Evolutionary conservation across 768 basidiomycete species (phyloP).

Genomic region (Tricholoma terreum): DNA sequence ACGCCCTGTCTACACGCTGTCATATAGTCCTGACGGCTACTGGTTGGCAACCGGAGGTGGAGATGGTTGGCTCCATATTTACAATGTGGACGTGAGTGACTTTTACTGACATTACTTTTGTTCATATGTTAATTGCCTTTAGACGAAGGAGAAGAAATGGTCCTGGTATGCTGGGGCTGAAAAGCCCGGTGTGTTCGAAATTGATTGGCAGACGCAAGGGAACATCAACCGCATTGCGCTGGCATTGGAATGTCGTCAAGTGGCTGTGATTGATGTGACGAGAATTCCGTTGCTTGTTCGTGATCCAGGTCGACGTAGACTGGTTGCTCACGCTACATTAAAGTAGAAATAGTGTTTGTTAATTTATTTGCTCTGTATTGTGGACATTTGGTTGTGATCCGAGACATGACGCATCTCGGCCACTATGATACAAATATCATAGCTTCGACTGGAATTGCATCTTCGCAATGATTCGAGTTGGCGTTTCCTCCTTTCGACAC

Average conservation of each 20-base stretch:
- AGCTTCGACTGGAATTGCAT: too few species aligned
- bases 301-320: background rate
- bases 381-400: background rate
- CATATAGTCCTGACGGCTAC: slow-evolving; percentile 72
- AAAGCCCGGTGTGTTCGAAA: slow-evolving; percentile 69
- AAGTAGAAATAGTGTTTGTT: too few species aligned
- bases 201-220: slow-evolving; percentile 62
- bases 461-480: slow-evolving; percentile 11
- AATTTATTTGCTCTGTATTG: too few species aligned
- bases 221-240: slow-evolving; percentile 63
- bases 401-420: too few species aligned
- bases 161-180: slow-evolving; percentile 59
- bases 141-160: slow-evolving; percentile 53
- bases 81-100: slow-evolving; percentile 56
- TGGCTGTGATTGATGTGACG: slow-evolving; percentile 64
- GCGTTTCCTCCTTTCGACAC: slow-evolving; percentile 8
- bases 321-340: background rate
- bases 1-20: slow-evolving; percentile 66
- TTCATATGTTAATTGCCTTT: slow-evolving; percentile 4
- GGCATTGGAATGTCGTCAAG: slow-evolving; percentile 62
- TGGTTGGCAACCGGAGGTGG: slow-evolving; percentile 76
- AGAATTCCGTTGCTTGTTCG: slow-evolving; percentile 38
- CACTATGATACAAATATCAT: too few species aligned
- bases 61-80: slow-evolving; percentile 75
- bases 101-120: background rate